Evolutionary conservation across 2,329 filamentous ascomycete genomes (phyloP).

Genomic region (Ascochyta rabiei): DNA sequence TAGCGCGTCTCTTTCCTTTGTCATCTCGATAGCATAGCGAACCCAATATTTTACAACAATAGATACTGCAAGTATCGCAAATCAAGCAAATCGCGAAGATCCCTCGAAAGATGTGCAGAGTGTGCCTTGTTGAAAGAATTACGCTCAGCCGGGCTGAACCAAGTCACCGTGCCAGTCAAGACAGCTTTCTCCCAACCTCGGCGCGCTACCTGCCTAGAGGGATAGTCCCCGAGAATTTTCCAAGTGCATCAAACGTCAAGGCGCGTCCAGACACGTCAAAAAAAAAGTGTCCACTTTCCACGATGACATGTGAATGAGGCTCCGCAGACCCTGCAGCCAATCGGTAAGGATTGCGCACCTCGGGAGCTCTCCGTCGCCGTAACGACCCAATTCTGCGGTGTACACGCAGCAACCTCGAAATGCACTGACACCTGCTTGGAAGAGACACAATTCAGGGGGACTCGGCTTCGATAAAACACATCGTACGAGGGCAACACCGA

Average conservation of each 20-base stretch:
- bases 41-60: neutral
- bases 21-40: conserved; percentile 11
- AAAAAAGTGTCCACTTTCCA: conserved; percentile 5
- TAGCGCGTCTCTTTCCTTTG: conserved; percentile 3
- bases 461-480: neutral
- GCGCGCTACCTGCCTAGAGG: conserved; percentile 5
- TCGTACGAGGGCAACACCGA: conserved; percentile 12
- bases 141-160: neutral
- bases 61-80: too few species aligned
- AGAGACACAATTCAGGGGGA: too few species aligned
- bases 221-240: neutral
- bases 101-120: too few species aligned
- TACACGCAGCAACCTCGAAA: neutral
- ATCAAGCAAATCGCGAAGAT: too few species aligned
- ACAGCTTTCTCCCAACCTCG: conserved; percentile 1
- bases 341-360: conserved; percentile 3
- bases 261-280: conserved; percentile 1
- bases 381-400: neutral
- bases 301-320: conserved; percentile 3
- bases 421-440: neutral
- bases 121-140: too few species aligned
- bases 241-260: conserved; percentile 1
- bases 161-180: too few species aligned
- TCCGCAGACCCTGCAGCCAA: conserved; percentile 5
- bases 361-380: neutral